Evolutionary conservation across 495 filamentous ascomycete genomes (phyloP), one percentile per base, ranked within the genome.

Genomic region (Glonium stellatum): DNA sequence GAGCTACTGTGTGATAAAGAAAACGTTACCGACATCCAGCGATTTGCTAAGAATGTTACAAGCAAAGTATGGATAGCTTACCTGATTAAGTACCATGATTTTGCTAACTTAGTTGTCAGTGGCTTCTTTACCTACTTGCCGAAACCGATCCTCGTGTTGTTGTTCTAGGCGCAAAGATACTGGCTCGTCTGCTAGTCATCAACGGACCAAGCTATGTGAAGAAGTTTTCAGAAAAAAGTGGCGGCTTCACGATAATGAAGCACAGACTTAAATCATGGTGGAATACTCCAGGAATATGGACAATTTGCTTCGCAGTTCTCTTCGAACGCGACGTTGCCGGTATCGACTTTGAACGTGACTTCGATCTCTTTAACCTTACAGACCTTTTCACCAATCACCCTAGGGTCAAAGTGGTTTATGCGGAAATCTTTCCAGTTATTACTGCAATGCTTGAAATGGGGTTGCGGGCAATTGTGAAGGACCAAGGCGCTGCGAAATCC

Each of bases 1-100:
- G 77, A 87, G 35, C 72, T 95, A 1, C 76, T 97, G n/a, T 95
- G 89, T 65, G 83, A 87, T 54, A 81, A 83, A 63, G 76, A 77
- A 41, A 88, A 86, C 60, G 67, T 69, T 12, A 71, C 76, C 13
- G 85, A 85, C 37, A 84, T 96, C 54, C 83, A 82, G 67, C 92
- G 88, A 66, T 98, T 98, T 75, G 90, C 92, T 15, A 89, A 86
- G 74, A 93, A 91, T 1, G 92, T 97, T 3, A 97, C 95, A 27
- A 95, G 92, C 63, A 97, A 95, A 84, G 91, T 93, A 78, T 68
- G 81, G 75, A 9, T 53, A 11, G 6, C 27, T 31, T 31, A 31
- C 19, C 31, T 54, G 54, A 50, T 15, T 42, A 49, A 54, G 41
- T 61, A n/a, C 46, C 23, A 21, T 11, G 13, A 44, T 61, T 57